These are phyloP conservation scores for Brachypodium distachyon DNA, from an alignment of 202 grass and related monocot species.

Conservation along the genomic window DNA sequence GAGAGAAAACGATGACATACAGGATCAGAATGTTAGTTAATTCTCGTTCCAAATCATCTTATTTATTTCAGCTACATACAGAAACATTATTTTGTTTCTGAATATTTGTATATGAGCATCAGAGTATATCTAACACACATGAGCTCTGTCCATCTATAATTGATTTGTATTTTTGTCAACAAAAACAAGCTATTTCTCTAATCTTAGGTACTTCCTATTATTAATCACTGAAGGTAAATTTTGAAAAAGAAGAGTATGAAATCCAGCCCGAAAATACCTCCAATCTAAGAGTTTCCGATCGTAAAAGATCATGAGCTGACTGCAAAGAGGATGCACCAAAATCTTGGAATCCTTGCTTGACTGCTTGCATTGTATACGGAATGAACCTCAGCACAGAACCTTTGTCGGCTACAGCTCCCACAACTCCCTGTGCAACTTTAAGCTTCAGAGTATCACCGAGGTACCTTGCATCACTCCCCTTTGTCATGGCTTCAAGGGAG, in stretches of 20 bases:
- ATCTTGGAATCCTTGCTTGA: slow-evolving; percentile 97
- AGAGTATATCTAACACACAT: not conserved
- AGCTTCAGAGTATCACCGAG: slow-evolving; percentile 88
- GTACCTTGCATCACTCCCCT: slow-evolving; percentile 88
- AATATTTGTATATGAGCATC: not conserved
- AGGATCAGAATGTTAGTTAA: not conserved
- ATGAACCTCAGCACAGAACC: slow-evolving; percentile 90
- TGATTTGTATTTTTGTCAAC: not conserved
- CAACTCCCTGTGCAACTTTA: slow-evolving; percentile 86
- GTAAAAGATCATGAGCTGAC: slow-evolving; percentile 74
- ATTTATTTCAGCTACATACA: not conserved
- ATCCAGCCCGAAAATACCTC: slow-evolving; percentile 42
- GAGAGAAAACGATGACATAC: not conserved
- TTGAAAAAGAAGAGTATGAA: not conserved
- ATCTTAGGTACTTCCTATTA: not conserved
- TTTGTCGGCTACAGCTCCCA: slow-evolving; percentile 90
- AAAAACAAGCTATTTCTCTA: not conserved
- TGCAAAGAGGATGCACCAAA: slow-evolving; percentile 77
- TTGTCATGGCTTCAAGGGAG: slow-evolving; percentile 92
- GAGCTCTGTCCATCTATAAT: not conserved
- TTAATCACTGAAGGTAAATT: not conserved
- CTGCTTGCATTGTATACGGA: slow-evolving; percentile 95
- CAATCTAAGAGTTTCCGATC: slow-evolving; percentile 56
- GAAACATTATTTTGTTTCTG: not conserved
- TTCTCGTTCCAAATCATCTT: not conserved